phyloP scores from a whole-genome alignment of 2,329 filamentous ascomycete species.

The Penicillium verrucosum region DNA sequence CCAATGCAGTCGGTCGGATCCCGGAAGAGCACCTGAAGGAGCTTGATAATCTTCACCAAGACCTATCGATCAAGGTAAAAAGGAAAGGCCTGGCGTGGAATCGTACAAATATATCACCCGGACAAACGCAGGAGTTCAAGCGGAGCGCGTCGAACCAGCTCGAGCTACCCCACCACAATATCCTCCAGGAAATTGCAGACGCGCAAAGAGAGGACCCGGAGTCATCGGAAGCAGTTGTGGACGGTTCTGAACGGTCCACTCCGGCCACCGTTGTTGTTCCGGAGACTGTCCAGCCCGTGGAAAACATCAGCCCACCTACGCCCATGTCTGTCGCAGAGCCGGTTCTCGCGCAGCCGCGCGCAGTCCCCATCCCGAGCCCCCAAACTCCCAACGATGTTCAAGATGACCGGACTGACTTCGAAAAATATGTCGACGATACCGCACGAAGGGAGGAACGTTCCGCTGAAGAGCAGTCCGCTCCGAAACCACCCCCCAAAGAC shows the following conservation, averaged over 20 bases:
- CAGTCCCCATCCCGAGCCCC: constrained; percentile 12
- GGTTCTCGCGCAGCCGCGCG: constrained; percentile 21
- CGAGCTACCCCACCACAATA: constrained; percentile 20
- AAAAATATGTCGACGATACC: constrained; percentile 43
- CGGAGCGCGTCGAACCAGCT: constrained; percentile 21
- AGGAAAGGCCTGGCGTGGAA: constrained; percentile 40
- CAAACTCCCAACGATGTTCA: constrained; percentile 14
- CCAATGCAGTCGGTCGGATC: constrained; percentile 38
- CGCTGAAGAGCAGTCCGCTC: constrained; percentile 25
- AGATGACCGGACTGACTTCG: constrained; percentile 38
- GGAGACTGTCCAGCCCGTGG: constrained; percentile 11
- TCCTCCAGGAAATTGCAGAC: constrained; percentile 14
- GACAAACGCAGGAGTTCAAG: constrained; percentile 13
- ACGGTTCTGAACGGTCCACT: constrained; percentile 12
- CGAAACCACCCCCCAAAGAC: constrained; percentile 38
- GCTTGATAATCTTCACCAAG: constrained; percentile 39
- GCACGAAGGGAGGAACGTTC: constrained; percentile 30
- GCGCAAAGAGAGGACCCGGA: constrained; percentile 10
- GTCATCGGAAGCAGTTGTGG: constrained; percentile 17
- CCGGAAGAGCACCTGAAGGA: constrained; percentile 42
- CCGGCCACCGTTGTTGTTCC: constrained; percentile 4
- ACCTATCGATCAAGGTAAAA: constrained; percentile 39
- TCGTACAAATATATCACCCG: constrained; percentile 17
- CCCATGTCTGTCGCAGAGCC: constrained; percentile 33
- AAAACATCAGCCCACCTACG: constrained; percentile 10